Conservation (phyloP, 1,139 yeast species). For the Hemisphaericaspora xylofermentans region DNA sequence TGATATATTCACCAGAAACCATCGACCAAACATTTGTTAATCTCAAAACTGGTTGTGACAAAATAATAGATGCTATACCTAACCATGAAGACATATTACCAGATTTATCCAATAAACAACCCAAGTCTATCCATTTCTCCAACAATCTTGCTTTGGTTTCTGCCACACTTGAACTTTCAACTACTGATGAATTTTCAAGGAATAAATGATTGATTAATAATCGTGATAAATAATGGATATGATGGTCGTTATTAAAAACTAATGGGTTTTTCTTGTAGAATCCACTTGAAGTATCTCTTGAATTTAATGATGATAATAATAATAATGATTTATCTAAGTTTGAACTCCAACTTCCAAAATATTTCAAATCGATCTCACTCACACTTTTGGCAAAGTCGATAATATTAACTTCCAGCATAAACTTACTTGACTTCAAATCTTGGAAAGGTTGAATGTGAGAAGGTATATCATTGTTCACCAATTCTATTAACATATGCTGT, state of each 20-base stretch:
- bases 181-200: conserved; percentile 31
- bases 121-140: conserved; percentile 85
- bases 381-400: conserved; percentile 55
- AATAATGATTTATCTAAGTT: conserved; percentile 49
- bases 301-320: conserved; percentile 28
- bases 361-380: conserved; percentile 56
- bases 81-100: conserved; percentile 98
- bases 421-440: conserved; percentile 34
- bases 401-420: conserved; percentile 46
- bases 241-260: conserved; percentile 64
- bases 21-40: conserved; percentile 73
- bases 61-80: conserved; percentile 80
- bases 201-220: conserved; percentile 72
- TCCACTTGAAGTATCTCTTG: conserved; percentile 11
- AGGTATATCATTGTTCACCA: conserved; percentile 23
- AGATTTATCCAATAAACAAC: conserved; percentile 68
- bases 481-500: conserved; percentile 35
- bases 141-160: conserved; percentile 64
- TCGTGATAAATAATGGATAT: conserved; percentile 76
- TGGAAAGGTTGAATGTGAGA: conserved; percentile 26
- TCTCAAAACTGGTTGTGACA: conserved; percentile 81
- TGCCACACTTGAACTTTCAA: conserved; percentile 20
- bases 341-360: conserved; percentile 72
- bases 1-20: conserved; percentile 61
- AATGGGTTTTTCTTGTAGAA: conserved; percentile 47